Evolutionary conservation across 2,329 filamentous ascomycete genomes (phyloP), one percentile per base, ranked within the genome.

Genomic region (Rutstroemia sp.): DNA sequence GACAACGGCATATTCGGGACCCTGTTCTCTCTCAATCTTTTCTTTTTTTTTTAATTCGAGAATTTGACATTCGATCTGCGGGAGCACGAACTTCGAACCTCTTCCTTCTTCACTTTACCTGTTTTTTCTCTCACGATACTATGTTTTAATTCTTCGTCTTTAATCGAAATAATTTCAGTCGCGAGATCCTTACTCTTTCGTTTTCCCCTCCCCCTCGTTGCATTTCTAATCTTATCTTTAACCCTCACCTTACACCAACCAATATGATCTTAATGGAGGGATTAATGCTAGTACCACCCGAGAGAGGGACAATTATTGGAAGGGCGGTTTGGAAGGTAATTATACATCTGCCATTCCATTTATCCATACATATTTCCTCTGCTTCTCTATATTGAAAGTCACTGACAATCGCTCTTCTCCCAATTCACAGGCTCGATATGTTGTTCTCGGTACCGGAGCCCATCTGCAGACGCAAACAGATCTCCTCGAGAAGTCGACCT

Each of bases 351-450:
- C 60, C 55, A 27, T 51, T 54, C 44, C 27, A 39, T 51, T 42
- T 56, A 19, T 39, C 47, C 62, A 37, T 42, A 30, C 41, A 41
- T 37, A 25, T 50, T 21, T 8, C n/a, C 42, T 23, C 21, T 46
- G 2, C 2, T 14, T 25, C 27, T 23, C 44, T 25, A 3, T 27
- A 27, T 27, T 14, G 19, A 46, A 46, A 46, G n/a, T 46, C 16
- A 5, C 53, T 55, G 10, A 54, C 52, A 23, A 9, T 30, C 5
- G 49, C 8, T 44, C 14, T 19, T 44, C 9, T 9, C 1, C 17
- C 42, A 41, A 34, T 34, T 34, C n/a, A 39, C 66, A 85, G 82
- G 64, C 77, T 66, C 81, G 83, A 69, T 84, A 81, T 68, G 76
- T 86, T 48, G 73, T 82, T 56, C 72, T 84, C 56, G 80, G 80